phyloP scores from a whole-genome alignment of 2,329 filamentous ascomycete genomes.

The Dactylellina parvicollis region DNA sequence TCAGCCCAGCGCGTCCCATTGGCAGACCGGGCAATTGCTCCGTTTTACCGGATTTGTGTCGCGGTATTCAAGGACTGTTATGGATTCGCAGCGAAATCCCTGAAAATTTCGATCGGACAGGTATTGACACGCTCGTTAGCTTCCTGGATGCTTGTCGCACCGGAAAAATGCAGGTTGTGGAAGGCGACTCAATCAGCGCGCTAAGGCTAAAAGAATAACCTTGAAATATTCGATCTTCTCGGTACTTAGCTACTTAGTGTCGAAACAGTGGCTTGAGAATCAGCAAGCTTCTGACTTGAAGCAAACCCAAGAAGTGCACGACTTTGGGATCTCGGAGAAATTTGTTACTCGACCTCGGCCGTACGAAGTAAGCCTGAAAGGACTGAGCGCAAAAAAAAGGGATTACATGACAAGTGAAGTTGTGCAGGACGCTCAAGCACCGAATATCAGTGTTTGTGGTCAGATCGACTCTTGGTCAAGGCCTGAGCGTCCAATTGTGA shows the following conservation, averaged over 20 bases:
- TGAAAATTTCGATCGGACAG: conserved; percentile 31
- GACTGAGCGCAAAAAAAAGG: conserved; percentile 14
- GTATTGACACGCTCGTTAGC: conserved; percentile 12
- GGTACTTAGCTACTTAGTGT: conserved; percentile 7
- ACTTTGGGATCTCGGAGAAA: not conserved
- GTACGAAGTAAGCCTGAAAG: conserved; percentile 9
- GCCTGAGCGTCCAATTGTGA: conserved; percentile 24
- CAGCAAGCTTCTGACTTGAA: not conserved
- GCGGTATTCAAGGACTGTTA: not conserved
- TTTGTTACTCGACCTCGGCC: conserved; percentile 13
- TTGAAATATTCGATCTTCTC: not conserved
- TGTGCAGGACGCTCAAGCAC: conserved; percentile 28
- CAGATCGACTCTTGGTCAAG: conserved; percentile 24
- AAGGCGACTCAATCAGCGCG: conserved; percentile 19
- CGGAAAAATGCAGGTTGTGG: conserved; percentile 48
- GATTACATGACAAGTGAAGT: conserved; percentile 4
- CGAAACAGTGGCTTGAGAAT: conserved; percentile 9
- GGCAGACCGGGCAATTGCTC: conserved; percentile 37
- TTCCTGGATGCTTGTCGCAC: conserved; percentile 35
- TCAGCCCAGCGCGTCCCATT: too few species aligned
- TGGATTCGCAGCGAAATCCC: conserved; percentile 10
- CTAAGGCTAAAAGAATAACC: conserved; percentile 12
- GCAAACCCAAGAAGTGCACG: not conserved
- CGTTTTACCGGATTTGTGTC: conserved; percentile 39
- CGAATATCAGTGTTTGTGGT: conserved; percentile 22